Evolutionary conservation across 352 stramenopile genomes (phyloP), one percentile per base, ranked within the genome.

Genomic region (Aphanomyces cochlioides): DNA sequence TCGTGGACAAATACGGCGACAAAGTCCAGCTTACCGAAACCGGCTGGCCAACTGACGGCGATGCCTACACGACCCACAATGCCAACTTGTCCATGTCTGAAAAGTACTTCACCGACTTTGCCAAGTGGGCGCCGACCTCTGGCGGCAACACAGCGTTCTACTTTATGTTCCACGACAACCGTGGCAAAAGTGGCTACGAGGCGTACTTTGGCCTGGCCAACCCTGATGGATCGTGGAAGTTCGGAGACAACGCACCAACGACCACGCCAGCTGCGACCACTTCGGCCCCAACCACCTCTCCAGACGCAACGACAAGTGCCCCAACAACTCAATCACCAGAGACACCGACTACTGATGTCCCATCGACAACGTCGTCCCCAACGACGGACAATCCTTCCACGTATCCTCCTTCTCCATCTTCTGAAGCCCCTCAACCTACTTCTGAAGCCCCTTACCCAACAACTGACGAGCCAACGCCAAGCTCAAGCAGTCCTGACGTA

Each of bases 91-190:
- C 67, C 41, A 72, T 47, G 50, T 38, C 66, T 12, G 7, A 72
- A 34, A 40, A 58, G 17, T 72, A 72, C 58, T 70, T 63, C 19
- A 53, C 67, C 38, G 15, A n/a, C 10, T 72, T 72, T 45, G 54
- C 67, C n/a, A 19, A 17, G 21, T 72, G 50, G 53, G 40, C 37
- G 37, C 54, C 61, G 5, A 54, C 60, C 10, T 34, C 36, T 41
- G 60, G 60, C n/a, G 60, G 60, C 47, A 56, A 53, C 38, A 53
- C 34, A 0, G 36, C 66, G 13, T 72, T 48, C 66, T 90, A 88
- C 79, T 90, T 92, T 76, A 83, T 90, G 69, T 92, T 87, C 63
- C 82, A 92, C 75, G 79, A 77, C 28, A 79, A 80, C 6, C 74
- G 77, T 73, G 80, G 82, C 60, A 56, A 71, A 0, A 59, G 75